Base-by-base conservation (phyloP, 805 yeast species). In the Suhomyces kilbournensis region DNA sequence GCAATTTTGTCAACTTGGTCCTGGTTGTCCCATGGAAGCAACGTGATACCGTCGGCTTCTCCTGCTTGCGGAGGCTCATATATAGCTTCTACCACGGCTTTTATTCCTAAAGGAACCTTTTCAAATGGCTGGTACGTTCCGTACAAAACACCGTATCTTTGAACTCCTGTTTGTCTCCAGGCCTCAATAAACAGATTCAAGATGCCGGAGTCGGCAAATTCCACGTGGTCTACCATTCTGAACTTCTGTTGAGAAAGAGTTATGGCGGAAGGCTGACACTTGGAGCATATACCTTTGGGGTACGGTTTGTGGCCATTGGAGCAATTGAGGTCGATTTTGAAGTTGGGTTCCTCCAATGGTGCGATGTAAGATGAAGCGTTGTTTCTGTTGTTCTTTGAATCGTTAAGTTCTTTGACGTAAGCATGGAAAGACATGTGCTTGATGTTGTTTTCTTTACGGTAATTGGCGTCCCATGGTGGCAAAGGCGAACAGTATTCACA, bases 191-290 rank as follows among this genome's bases (percentile, higher is more conserved):
- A 94, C 35, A 79, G 75, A 67, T 94, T 90, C 50, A 94, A 81
- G 23, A 91, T 79, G 10, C 77, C 75, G 49, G 91, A 82, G 53
- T 82, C 83, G 22, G 90, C 83, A 67, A 92, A 89, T 67, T 94
- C 99, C 28, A 94, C 94, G 71, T 94, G 98, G 67, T 94, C 99
- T 26, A 96, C 97, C 96, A 94, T 90, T 61, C 99, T 81, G 68
- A 89, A 94, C 34, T 78, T 75, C 67, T 94, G 99, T 68, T 85
- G 91, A 68, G 88, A 96, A 56, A 94, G 75, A 0, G 98, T 92
- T 54, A 94, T 90, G 0, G 97, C 94, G 1, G 97, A 85, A 0
- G 99, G 98, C 69, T 93, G 98, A 70, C 99, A 93, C 68, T 91
- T 90, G 14, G 97, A 88, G 64, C 99, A 93, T 59, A 94, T 91